Conservation (phyloP, 2,329 filamentous ascomycete species). For the Nothophaeocryptopus gaeumannii region DNA sequence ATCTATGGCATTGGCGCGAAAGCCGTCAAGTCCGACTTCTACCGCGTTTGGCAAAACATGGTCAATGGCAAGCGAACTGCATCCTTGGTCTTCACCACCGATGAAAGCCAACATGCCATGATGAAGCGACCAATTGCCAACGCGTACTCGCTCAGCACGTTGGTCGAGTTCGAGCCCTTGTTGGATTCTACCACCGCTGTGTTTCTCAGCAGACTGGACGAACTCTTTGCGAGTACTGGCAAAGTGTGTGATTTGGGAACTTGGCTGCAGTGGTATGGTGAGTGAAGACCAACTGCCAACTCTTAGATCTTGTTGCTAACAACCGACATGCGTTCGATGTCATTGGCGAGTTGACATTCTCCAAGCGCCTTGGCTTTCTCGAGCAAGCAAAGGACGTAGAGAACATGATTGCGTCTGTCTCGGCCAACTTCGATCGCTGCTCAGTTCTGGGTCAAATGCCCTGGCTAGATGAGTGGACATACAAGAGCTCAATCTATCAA, state of each 20-base stretch:
- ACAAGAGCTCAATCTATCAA: conserved; percentile 27
- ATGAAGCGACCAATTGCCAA: conserved; percentile 30
- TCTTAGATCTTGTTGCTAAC: background rate
- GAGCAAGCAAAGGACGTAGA: conserved; percentile 22
- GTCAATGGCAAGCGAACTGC: conserved; percentile 27
- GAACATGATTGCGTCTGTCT: conserved; percentile 16
- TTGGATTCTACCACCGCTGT: conserved; percentile 70
- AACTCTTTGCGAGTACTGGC: conserved; percentile 38
- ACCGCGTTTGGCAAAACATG: conserved; percentile 23
- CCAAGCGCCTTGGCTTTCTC: conserved; percentile 24
- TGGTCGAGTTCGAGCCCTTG: conserved; percentile 74
- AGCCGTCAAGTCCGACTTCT: conserved; percentile 17
- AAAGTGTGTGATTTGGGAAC: conserved; percentile 60
- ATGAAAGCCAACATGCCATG: conserved; percentile 25
- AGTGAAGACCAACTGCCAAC: background rate
- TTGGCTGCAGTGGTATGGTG: conserved; percentile 71
- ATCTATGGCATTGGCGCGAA: conserved; percentile 49
- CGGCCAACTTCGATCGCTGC: conserved; percentile 27
- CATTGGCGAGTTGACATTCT: conserved; percentile 28
- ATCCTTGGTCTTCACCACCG: conserved; percentile 29
- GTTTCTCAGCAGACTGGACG: conserved; percentile 45
- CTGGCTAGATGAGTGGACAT: conserved; percentile 28
- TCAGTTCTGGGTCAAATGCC: conserved; percentile 31
- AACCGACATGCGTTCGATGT: conserved; percentile 26
- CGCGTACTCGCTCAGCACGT: conserved; percentile 54